A percentile compares a stretch with the other conserved stretches of the same genome.
Evolutionary conservation across 2,329 filamentous ascomycete species (phyloP).

Genomic region (Sclerotinia minor): DNA sequence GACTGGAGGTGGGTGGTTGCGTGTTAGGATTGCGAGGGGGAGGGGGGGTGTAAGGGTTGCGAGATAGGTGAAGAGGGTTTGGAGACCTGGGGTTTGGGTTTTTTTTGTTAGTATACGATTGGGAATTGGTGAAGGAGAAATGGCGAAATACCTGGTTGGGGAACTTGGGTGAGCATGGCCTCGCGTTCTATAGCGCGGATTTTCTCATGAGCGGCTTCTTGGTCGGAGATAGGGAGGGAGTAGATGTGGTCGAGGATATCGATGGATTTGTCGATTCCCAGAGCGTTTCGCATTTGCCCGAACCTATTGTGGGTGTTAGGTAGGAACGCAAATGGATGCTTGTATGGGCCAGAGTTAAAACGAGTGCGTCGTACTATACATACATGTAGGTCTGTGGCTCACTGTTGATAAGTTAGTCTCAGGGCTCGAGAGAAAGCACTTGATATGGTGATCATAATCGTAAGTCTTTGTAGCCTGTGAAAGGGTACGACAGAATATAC

Average conservation of each 20-base stretch:
- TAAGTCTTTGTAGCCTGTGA: too few species aligned
- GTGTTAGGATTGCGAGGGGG: conserved; percentile 84
- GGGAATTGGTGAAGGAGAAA: conserved; percentile 49
- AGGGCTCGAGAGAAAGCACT: too few species aligned
- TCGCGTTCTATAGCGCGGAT: conserved; percentile 77
- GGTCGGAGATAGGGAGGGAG: conserved; percentile 61
- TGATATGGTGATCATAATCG: neutral
- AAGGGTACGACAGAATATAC: too few species aligned
- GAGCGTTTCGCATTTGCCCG: conserved; percentile 72
- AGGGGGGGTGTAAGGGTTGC: conserved; percentile 56
- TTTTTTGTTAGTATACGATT: conserved; percentile 93
- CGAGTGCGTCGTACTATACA: neutral
- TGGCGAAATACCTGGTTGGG: conserved; percentile 77
- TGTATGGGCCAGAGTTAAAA: neutral
- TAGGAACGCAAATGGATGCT: neutral
- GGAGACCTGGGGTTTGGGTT: conserved; percentile 63
- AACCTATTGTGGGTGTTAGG: conserved; percentile 76
- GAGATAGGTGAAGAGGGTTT: conserved; percentile 78
- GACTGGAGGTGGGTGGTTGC: conserved; percentile 86
- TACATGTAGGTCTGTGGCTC: conserved; percentile 26
- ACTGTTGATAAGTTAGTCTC: neutral
- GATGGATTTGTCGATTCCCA: conserved; percentile 68
- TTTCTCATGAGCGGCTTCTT: conserved; percentile 66
- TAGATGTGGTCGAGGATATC: conserved; percentile 93
- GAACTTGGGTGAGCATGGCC: conserved; percentile 77